Conservation (phyloP, 495 filamentous ascomycete species). For the Neurospora sublineolata region DNA sequence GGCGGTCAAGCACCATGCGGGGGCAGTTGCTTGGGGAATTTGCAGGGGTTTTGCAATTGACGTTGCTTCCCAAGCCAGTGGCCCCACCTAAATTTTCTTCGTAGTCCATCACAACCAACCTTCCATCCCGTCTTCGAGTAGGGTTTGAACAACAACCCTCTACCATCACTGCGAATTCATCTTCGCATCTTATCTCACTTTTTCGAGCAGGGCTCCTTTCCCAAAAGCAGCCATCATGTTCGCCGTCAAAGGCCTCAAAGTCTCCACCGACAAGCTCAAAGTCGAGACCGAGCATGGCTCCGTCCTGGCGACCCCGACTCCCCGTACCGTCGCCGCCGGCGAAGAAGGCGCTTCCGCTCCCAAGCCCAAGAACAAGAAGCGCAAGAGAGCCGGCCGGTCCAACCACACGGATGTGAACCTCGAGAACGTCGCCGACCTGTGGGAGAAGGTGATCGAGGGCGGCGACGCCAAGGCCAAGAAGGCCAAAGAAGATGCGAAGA, state of each 20-base stretch:
- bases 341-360: conserved; percentile 20
- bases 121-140: not conserved
- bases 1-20: not conserved
- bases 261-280: conserved; percentile 58
- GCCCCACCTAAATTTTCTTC: not conserved
- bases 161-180: not conserved
- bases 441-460: conserved; percentile 62
- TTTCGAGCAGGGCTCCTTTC: not conserved
- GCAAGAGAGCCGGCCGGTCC: conserved; percentile 43
- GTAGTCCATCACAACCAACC: not conserved
- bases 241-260: conserved; percentile 80
- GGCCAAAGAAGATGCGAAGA: conserved; percentile 21
- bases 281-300: conserved; percentile 42
- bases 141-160: not conserved
- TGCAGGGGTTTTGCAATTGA: not conserved
- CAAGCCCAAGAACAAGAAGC: conserved; percentile 34
- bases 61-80: not conserved
- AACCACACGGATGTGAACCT: conserved; percentile 44
- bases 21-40: not conserved
- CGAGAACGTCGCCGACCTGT: conserved; percentile 65
- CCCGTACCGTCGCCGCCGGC: not conserved
- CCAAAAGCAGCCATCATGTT: conserved; percentile 52
- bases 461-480: conserved; percentile 18
- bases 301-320: not conserved
- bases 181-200: not conserved